These are phyloP conservation scores for Mimosa pudica DNA, from an alignment of 306 rosid genomes.

Conservation along the genomic window DNA sequence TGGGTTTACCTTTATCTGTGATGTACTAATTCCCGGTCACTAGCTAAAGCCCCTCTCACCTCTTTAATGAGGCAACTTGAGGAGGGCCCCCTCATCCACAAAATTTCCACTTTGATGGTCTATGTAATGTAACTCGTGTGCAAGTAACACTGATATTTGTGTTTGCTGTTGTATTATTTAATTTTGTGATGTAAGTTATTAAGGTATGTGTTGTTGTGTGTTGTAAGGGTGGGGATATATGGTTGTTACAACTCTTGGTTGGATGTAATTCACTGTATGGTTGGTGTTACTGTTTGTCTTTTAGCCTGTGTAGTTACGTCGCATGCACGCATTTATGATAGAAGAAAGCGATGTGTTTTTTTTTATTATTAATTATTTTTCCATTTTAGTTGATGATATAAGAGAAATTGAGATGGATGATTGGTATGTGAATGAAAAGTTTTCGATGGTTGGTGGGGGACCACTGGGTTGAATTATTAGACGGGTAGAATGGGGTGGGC, in stretches of 20 bases:
- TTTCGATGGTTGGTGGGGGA: conserved; percentile 36
- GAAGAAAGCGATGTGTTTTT: conserved; percentile 51
- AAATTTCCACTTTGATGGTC: conserved; percentile 15
- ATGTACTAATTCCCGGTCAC: conserved; percentile 47
- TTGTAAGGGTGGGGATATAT: conserved; percentile 3
- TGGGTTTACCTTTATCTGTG: conserved; percentile 48
- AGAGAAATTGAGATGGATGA: conserved; percentile 26
- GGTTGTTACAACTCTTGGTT: conserved; percentile 38
- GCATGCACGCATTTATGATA: conserved; percentile 79
- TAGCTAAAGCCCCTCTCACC: conserved; percentile 41
- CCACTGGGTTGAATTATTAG: conserved; percentile 63
- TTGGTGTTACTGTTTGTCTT: conserved; percentile 59
- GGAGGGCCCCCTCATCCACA: conserved; percentile 27
- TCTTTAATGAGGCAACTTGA: conserved; percentile 43
- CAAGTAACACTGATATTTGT: conserved; percentile 27
- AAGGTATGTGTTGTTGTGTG: background rate
- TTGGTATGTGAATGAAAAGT: conserved; percentile 28
- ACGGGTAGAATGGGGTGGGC: conserved; percentile 11
- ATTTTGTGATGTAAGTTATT: background rate
- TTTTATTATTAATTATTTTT: background rate
- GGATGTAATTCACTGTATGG: conserved; percentile 44
- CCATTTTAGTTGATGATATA: background rate
- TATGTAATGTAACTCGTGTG: conserved; percentile 16
- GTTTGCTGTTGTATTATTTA: background rate
- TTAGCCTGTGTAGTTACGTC: conserved; percentile 57